Conservation (phyloP, 169 alveolate genomes). For the Cryptosporidium sp. region DNA sequence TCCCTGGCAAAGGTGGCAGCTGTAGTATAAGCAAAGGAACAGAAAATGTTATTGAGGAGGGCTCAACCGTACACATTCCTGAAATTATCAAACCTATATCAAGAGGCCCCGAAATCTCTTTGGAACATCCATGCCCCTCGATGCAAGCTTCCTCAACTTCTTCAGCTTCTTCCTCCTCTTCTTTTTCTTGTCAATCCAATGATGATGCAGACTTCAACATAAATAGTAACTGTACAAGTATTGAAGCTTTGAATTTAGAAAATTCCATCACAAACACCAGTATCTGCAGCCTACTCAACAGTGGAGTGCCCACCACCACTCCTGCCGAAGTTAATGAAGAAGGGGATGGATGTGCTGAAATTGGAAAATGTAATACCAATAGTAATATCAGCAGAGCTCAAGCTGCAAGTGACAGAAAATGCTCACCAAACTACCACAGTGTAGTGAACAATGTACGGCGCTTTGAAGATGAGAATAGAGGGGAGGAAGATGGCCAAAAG, state of each 20-base stretch:
- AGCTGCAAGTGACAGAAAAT: not conserved
- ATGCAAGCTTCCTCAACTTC: not conserved
- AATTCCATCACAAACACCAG: not conserved
- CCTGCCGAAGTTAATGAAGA: not conserved
- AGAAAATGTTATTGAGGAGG: not conserved
- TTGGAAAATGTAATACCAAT: not conserved
- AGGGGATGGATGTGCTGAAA: not conserved
- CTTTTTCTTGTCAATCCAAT: not conserved
- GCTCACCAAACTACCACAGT: not conserved
- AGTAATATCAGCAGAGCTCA: not conserved
- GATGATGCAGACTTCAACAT: not conserved
- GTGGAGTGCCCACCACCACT: not conserved
- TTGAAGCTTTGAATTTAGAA: not conserved
- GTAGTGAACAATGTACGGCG: not conserved
- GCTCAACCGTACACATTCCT: not conserved
- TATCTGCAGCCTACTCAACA: not conserved
- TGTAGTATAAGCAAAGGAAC: not conserved
- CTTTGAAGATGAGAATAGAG: not conserved
- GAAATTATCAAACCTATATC: not conserved
- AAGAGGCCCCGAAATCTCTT: not conserved
- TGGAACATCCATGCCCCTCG: not conserved
- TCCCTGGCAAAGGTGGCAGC: too few species aligned
- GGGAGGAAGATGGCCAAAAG: not conserved
- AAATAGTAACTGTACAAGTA: constrained; percentile 3
- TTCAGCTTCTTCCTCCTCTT: not conserved